Base-by-base conservation (phyloP, 1,284 basidiomycete species). In the Naganishia cerealis region DNA sequence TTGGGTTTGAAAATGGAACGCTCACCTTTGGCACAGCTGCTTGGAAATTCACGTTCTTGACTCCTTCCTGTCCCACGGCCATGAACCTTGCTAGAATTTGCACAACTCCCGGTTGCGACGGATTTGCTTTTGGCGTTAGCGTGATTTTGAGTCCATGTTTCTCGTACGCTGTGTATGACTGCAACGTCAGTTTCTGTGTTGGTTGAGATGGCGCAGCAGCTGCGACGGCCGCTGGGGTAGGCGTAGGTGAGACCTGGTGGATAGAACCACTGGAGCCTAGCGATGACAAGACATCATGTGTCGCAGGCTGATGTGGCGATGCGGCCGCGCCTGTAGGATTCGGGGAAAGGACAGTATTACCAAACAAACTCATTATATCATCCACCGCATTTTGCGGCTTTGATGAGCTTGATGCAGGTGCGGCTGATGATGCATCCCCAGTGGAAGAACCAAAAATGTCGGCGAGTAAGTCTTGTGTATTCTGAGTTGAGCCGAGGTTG, bases 11-110 rank as follows among this genome's bases (percentile, higher is more conserved):
- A 13, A 26, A 12, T 7, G 21, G n/a, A 24, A 9, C 10, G 39
- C 62, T 53, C 36, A 93, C 92, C 86, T 94, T 97, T 3, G 96
- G 96, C 10, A 99, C 96, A 3, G 96, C 96, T 54, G 94, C 96
- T 80, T 99, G 95, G 84, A 99, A 96, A 77, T 89, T 93, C 70
- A 99, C 83, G 1, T 85, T 86, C 16, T 83, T 83, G 3, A 85
- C 86, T 2, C 84, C 69, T 13, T 79, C 82, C 9, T 78, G 78
- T 5, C 88, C 88, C 3, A 84, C 82, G 3, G 88, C 85, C 67
- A 90, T 88, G 83, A 99, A 99, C 59, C 89, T 85, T 8, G 93
- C 94, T 65, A 93, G 83, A 71, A 99, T 90, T 81, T 94, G 90
- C 39, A 96, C 89, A 43, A 96, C 84, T 38, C 93, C 94, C 9